Evolutionary conservation across 805 yeast species (phyloP).

Genomic region (Wickerhamomyces sydowiorum): DNA sequence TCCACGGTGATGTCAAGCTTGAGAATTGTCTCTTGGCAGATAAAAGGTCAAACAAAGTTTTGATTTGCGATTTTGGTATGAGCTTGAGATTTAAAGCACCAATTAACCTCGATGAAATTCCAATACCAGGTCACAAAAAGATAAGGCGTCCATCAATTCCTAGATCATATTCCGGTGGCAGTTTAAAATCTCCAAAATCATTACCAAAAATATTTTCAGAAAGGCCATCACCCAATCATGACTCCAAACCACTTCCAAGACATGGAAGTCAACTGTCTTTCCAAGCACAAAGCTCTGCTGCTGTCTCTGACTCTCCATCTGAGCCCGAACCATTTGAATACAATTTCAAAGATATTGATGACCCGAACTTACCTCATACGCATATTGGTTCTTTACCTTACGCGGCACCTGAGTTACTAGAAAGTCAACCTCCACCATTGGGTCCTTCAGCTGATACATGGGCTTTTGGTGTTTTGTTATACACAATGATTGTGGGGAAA

Average conservation of each 20-base stretch:
- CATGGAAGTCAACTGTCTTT: slow-evolving; percentile 7
- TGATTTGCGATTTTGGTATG: slow-evolving; percentile 92
- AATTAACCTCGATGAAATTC: slow-evolving; percentile 12
- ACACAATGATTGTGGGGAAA: slow-evolving; percentile 65
- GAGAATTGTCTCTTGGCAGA: slow-evolving; percentile 53
- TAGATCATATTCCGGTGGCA: slow-evolving; percentile 26
- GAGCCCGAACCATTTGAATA: slow-evolving; percentile 12
- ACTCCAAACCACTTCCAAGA: slow-evolving; percentile 6
- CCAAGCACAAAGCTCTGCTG: neutral
- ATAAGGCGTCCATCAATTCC: slow-evolving; percentile 27
- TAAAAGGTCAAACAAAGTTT: slow-evolving; percentile 38
- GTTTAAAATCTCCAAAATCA: slow-evolving; percentile 8
- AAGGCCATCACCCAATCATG: slow-evolving; percentile 27
- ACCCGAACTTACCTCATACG: slow-evolving; percentile 40
- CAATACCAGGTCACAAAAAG: slow-evolving; percentile 22
- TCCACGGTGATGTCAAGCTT: slow-evolving; percentile 72
- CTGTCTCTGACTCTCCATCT: slow-evolving; percentile 5
- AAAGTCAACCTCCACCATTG: slow-evolving; percentile 51
- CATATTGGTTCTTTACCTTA: slow-evolving; percentile 89
- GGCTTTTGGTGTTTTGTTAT: slow-evolving; percentile 82
- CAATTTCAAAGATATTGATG: slow-evolving; percentile 4
- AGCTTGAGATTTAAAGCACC: slow-evolving; percentile 26
- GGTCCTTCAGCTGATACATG: slow-evolving; percentile 78
- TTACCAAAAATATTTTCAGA: slow-evolving; percentile 21
- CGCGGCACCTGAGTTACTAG: slow-evolving; percentile 82